phyloP scores from a whole-genome alignment of 306 rosid genomes.

The Quillaja saponaria region DNA sequence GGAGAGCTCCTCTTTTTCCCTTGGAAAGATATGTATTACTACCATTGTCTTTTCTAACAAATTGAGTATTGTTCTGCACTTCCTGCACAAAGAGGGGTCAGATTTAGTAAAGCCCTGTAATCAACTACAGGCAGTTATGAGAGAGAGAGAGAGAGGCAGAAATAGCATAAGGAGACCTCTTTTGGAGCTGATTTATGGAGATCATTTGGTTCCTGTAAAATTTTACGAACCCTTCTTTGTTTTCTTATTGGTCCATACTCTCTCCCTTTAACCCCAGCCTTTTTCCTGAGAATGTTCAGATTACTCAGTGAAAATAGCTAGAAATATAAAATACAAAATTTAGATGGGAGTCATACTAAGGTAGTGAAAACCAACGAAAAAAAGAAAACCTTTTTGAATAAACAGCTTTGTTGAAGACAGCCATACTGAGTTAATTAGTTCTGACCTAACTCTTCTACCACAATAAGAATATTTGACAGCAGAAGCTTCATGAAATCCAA shows the following conservation, averaged over 20 bases:
- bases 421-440: slow-evolving; percentile 4
- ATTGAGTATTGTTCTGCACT: slow-evolving; percentile 37
- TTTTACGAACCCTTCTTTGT: slow-evolving; percentile 51
- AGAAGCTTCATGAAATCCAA: no score
- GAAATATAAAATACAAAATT: background rate
- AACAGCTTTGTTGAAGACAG: slow-evolving; percentile 3
- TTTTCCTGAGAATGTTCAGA: slow-evolving; percentile 52
- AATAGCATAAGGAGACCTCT: slow-evolving; percentile 44
- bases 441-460: background rate
- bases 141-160: slow-evolving; percentile 15
- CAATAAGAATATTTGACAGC: no score
- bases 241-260: slow-evolving; percentile 60
- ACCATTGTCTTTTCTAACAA: slow-evolving; percentile 38
- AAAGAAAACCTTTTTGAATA: background rate
- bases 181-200: slow-evolving; percentile 34
- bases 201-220: slow-evolving; percentile 47
- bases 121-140: background rate
- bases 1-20: slow-evolving; percentile 40
- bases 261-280: slow-evolving; percentile 43
- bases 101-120: background rate
- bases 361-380: background rate
- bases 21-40: slow-evolving; percentile 26
- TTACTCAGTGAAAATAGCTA: slow-evolving; percentile 10
- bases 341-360: background rate
- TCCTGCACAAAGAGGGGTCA: slow-evolving; percentile 34